Conservation (phyloP, 169 alveolate genomes). For the Miamiensis avidus region DNA sequence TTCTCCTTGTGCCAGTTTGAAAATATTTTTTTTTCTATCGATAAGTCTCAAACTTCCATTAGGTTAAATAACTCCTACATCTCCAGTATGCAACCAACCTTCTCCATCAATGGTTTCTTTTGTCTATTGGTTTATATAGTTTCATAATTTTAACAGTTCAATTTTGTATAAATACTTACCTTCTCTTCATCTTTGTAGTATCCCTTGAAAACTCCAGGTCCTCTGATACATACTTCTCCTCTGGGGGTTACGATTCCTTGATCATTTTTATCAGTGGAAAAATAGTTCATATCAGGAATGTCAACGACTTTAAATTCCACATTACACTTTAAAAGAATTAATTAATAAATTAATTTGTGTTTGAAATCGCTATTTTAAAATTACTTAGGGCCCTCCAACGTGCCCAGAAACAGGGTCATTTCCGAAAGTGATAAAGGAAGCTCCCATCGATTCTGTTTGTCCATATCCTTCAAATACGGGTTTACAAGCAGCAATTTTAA, state of each 20-base stretch:
- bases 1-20: conserved; percentile 96
- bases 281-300: conserved; percentile 81
- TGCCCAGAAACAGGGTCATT: conserved; percentile 60
- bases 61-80: conserved; percentile 83
- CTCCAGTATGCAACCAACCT: conserved; percentile 95
- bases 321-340: neutral
- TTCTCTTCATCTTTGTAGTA: conserved; percentile 76
- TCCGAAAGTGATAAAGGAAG: conserved; percentile 47
- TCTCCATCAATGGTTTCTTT: conserved; percentile 81
- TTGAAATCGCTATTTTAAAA: neutral
- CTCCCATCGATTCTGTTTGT: conserved; percentile 72
- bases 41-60: conserved; percentile 90
- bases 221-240: conserved; percentile 87
- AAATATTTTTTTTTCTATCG: conserved; percentile 94
- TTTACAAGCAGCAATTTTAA: conserved; percentile 58
- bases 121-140: conserved; percentile 77
- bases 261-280: conserved; percentile 35
- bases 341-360: no score
- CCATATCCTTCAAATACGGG: conserved; percentile 79
- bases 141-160: conserved; percentile 78
- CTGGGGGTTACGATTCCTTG: conserved; percentile 65
- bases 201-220: conserved; percentile 75
- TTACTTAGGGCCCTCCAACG: conserved; percentile 70
- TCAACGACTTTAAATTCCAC: conserved; percentile 71
- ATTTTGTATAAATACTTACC: conserved; percentile 80